These are phyloP conservation scores for Penicillium sp. DNA, from an alignment of 2,329 filamentous ascomycete genomes.

Conservation along the genomic window DNA sequence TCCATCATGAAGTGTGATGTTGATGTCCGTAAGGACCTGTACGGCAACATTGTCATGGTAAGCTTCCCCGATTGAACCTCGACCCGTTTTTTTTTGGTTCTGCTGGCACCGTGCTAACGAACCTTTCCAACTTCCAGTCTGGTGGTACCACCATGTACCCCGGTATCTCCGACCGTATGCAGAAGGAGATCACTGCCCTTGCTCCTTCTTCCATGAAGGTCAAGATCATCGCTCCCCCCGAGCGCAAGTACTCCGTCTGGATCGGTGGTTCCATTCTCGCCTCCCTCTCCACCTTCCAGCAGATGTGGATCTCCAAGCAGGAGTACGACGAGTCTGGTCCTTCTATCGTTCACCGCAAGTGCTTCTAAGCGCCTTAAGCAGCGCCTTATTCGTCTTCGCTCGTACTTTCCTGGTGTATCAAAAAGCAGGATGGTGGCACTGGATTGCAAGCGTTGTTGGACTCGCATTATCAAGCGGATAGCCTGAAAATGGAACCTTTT, in stretches of 20 bases:
- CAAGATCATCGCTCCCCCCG: constrained; percentile 99
- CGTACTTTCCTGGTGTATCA: constrained; percentile 46
- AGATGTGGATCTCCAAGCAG: constrained; percentile 99
- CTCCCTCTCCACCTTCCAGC: constrained; percentile 99
- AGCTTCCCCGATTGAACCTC: constrained; percentile 40
- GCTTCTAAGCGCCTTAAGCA: constrained; percentile 75
- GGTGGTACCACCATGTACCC: constrained; percentile 99
- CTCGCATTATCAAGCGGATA: constrained; percentile 43
- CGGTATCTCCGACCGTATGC: constrained; percentile 99
- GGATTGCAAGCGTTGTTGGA: constrained; percentile 41
- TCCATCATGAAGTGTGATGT: constrained; percentile 99
- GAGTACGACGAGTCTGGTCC: constrained; percentile 99
- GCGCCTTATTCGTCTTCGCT: constrained; percentile 37
- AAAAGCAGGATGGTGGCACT: constrained; percentile 42
- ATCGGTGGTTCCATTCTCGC: constrained; percentile 99
- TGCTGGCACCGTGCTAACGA: neutral
- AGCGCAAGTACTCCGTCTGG: constrained; percentile 99
- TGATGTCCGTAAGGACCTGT: constrained; percentile 99
- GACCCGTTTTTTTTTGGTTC: too few species aligned
- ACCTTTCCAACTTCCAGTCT: constrained; percentile 63
- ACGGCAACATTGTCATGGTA: constrained; percentile 99
- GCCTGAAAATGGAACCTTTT: constrained; percentile 45
- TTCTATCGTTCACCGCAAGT: constrained; percentile 99
- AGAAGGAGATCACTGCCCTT: constrained; percentile 99
- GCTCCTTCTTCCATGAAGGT: constrained; percentile 99